Conservation (phyloP, 331 rosid species). For the Saraca asoca region DNA sequence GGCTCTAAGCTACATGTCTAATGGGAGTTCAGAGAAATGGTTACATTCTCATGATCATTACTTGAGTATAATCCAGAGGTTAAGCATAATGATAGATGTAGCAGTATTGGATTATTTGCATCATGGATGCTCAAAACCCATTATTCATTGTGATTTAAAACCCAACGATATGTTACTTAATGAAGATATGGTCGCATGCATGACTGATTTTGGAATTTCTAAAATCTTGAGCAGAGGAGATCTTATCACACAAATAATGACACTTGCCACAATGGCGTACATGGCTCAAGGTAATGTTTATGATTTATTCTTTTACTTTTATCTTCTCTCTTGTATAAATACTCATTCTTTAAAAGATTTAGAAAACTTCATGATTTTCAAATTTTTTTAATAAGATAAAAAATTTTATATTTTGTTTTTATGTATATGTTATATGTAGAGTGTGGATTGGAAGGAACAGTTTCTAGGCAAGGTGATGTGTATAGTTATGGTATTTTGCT, state of each 20-base stretch:
- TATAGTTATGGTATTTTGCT: too few relatives aligned
- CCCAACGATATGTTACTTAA: conserved; percentile 40
- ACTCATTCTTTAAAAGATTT: too few relatives aligned
- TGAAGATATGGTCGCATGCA: conserved; percentile 34
- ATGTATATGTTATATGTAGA: too few relatives aligned
- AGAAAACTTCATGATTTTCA: background rate
- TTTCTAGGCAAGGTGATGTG: too few relatives aligned
- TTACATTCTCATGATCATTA: background rate
- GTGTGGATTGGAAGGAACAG: too few relatives aligned
- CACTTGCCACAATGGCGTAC: conserved; percentile 36
- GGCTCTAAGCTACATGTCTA: too few relatives aligned
- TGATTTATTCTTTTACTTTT: background rate
- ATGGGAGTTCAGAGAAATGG: conserved; percentile 17
- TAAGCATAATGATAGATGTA: conserved; percentile 37
- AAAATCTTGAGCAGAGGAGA: conserved; percentile 34
- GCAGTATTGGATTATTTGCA: too few relatives aligned
- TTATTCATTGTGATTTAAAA: conserved; percentile 44
- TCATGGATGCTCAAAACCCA: background rate
- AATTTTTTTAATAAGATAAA: too few relatives aligned
- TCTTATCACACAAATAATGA: conserved; percentile 29
- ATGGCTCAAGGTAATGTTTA: conserved; percentile 42
- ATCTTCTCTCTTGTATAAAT: too few relatives aligned
- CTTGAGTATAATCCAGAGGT: conserved; percentile 22
- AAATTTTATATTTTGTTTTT: background rate
- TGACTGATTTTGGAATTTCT: conserved; percentile 48